Evolutionary conservation across 441 rosid species (phyloP), one percentile per base, ranked within the genome.

Genomic region (Daphne laureola): DNA sequence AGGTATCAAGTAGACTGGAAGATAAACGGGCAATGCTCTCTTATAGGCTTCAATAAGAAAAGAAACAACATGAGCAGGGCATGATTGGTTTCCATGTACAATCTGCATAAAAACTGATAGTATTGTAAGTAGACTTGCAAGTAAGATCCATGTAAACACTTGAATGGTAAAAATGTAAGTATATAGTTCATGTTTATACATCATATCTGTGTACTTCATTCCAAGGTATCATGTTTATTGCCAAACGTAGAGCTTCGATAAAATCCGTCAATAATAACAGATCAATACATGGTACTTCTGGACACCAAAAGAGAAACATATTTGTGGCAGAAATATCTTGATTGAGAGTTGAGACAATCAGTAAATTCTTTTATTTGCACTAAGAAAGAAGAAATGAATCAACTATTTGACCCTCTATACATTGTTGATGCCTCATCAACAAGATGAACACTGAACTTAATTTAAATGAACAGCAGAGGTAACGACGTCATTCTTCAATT

Each of bases 1-100:
- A 50, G 98, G 98, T 61, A 92, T 59, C 62, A 92, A 66, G 78
- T 92, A 92, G 12, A 86, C 91, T 36, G 96, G 98, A 53, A 92
- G 79, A 70, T 92, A 88, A 9, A 92, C 91, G 2, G 95, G 96
- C 41, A 92, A 52, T 5, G 98, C 89, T 73, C 98, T 79, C 77
- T 72, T 78, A 72, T 86, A 88, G 53, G 94, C 91, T 81, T 92
- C 68, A 70, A 79, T 50, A 51, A 92, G 63, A 68, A 86, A 92
- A 23, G 95, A 75, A 46, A 70, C 38, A 48, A 68, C 61, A 62
- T 92, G 98, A 46, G 49, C 76, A 54, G 62, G 27, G 67, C 98
- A 91, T 41, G 93, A 79, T 47, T 82, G 89, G 58, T 82, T 79
- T 68, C 93, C 98, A 59, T 91, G 98, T 61, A 91, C 49, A 8